Evolutionary conservation across 257 asterid species (phyloP).

Genomic region (Solanum etuberosum): DNA sequence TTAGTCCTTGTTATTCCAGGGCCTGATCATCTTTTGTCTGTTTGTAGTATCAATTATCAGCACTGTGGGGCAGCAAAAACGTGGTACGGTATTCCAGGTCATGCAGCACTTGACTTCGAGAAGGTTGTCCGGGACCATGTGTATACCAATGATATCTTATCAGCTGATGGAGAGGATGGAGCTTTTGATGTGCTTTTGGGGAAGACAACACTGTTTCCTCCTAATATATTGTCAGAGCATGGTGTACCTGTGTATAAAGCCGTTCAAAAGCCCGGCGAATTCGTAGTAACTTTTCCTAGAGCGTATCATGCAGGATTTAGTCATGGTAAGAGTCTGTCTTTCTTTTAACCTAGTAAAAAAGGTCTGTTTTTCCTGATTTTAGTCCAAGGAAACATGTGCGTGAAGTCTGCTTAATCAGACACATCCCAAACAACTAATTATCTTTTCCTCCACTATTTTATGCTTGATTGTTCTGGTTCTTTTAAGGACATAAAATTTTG

Average conservation of each 20-base stretch:
- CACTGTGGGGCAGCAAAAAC: conserved; percentile 99
- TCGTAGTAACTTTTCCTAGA: conserved; percentile 80
- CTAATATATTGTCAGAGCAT: conserved; percentile 65
- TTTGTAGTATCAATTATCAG: conserved; percentile 79
- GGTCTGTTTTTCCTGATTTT: background rate
- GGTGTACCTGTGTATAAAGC: conserved; percentile 88
- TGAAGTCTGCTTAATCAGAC: background rate
- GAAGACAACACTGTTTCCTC: conserved; percentile 94
- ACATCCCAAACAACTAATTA: background rate
- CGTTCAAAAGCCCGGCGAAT: conserved; percentile 94
- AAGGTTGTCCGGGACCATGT: conserved; percentile 75
- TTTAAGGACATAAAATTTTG: background rate
- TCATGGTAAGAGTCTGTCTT: conserved; percentile 49
- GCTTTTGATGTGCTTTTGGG: conserved; percentile 94
- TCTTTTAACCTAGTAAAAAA: background rate
- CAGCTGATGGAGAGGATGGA: conserved; percentile 87
- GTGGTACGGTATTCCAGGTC: conserved; percentile 98
- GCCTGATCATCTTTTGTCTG: conserved; percentile 6
- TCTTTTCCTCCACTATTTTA: background rate
- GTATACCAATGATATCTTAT: conserved; percentile 56
- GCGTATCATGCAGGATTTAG: conserved; percentile 99
- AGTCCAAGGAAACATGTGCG: background rate
- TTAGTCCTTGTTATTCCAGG: background rate
- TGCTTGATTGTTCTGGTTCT: background rate
- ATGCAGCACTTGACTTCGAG: conserved; percentile 78